Conservation (phyloP, 306 rosid species). For the Corylus heterophylla region DNA sequence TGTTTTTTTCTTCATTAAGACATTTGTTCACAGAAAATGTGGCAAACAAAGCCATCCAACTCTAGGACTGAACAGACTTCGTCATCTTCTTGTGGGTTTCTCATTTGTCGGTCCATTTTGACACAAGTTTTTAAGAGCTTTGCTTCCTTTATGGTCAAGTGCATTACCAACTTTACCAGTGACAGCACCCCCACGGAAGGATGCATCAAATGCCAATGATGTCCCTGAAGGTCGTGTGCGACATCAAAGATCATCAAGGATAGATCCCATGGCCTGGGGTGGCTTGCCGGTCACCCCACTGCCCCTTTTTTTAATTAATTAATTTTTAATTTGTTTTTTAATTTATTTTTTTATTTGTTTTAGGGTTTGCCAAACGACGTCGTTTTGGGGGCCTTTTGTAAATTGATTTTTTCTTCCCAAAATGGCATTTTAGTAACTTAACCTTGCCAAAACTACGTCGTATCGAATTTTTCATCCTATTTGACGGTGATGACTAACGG, state of each 20-base stretch:
- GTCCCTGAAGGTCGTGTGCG: slow-evolving; percentile 73
- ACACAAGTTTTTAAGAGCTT: slow-evolving; percentile 86
- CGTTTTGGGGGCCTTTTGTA: no score
- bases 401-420: no score
- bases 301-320: no score
- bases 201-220: slow-evolving; percentile 55
- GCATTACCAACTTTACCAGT: slow-evolving; percentile 94
- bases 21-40: background rate
- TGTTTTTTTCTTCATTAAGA: background rate
- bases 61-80: background rate
- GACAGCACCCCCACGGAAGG: slow-evolving; percentile 83
- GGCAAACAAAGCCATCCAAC: background rate
- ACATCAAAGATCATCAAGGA: slow-evolving; percentile 80
- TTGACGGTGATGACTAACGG: no score
- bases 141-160: slow-evolving; percentile 95
- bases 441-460: no score
- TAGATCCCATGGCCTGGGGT: slow-evolving; percentile 60
- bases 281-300: no score
- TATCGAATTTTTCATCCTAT: no score
- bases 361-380: no score
- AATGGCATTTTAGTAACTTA: no score
- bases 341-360: no score
- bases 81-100: background rate
- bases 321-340: no score
- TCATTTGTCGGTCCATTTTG: slow-evolving; percentile 72